Evolutionary conservation across 108 stramenopile species (phyloP), one percentile per base, ranked within the genome.

Genomic region (Ochromonas danica): DNA sequence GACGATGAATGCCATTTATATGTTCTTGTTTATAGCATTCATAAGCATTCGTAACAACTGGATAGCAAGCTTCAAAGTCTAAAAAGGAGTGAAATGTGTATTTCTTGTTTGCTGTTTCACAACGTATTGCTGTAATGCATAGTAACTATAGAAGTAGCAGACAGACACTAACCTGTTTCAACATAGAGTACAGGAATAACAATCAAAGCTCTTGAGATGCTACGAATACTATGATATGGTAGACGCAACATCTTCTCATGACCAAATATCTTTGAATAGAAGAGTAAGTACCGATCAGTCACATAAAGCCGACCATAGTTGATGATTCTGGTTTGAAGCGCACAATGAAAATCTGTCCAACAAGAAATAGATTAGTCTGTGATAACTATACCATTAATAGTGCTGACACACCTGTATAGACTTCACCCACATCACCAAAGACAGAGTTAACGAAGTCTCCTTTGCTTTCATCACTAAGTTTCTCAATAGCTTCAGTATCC

Each of bases 231-330:
- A 57, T 22, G 10, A 22, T 17, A 57, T 17, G 51, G 51, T 10
- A 57, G 17, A 10, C 10, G 10, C 51, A 57, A 10, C 51, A 17
- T 57, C 51, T 57, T 57, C 51, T 57, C 17, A 57, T 22, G 51
- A 57, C 51, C 51, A 57, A 57, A 57, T 57, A 57, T 57, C 51
- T 57, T 57, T 22, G 51, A 57, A 57, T 57, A 57, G 22, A 57
- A 57, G 17, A 57, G 10, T 17, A 57, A 17, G 22, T 57, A 57
- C 17, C 51, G 51, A 22, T 57, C 51, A 17, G 51, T 57, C 17
- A 57, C 22, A 57, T 57, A 57, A 17, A 57, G 10, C 22, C 51
- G 51, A 10, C 51, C 51, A 57, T 57, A 22, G 51, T 17, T 10
- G 22, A 57, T 57, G 17, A 57, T 57, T 22, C 22, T 57, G 10